Evolutionary conservation across 2,329 filamentous ascomycete species (phyloP).

Genomic region (Pseudofabraea citricarpa): DNA sequence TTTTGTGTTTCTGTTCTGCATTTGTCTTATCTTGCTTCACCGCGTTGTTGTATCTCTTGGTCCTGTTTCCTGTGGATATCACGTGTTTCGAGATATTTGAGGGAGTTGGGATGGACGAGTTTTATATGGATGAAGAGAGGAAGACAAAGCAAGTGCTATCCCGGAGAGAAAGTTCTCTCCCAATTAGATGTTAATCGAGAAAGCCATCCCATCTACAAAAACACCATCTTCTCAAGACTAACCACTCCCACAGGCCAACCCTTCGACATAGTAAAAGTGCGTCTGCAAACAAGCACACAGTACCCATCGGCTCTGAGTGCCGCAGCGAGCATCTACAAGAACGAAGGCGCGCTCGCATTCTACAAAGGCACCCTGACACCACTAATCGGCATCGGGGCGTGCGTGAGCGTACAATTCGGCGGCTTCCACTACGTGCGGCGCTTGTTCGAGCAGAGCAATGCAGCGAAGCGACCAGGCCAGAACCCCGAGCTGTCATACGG

Average conservation of each 20-base stretch:
- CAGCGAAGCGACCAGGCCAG: conserved; percentile 35
- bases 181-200: conserved; percentile 3
- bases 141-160: background rate
- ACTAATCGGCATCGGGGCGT: conserved; percentile 91
- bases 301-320: conserved; percentile 78
- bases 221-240: too few species aligned
- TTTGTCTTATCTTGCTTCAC: background rate
- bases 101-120: too few species aligned
- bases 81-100: too few species aligned
- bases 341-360: conserved; percentile 87
- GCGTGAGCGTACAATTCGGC: conserved; percentile 97
- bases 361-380: conserved; percentile 98
- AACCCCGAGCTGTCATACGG: conserved; percentile 60
- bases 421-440: conserved; percentile 92
- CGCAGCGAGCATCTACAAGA: conserved; percentile 76
- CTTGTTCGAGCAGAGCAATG: conserved; percentile 73
- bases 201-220: too few species aligned
- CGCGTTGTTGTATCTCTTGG: background rate
- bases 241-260: conserved; percentile 60
- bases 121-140: too few species aligned
- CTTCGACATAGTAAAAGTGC: conserved; percentile 95
- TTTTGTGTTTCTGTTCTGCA: background rate
- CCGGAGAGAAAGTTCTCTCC: conserved; percentile 8
- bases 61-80: too few species aligned
- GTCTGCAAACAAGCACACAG: conserved; percentile 81